These are phyloP conservation scores for Serendipita indica DNA, from an alignment of 768 basidiomycete genomes.

Conservation along the genomic window DNA sequence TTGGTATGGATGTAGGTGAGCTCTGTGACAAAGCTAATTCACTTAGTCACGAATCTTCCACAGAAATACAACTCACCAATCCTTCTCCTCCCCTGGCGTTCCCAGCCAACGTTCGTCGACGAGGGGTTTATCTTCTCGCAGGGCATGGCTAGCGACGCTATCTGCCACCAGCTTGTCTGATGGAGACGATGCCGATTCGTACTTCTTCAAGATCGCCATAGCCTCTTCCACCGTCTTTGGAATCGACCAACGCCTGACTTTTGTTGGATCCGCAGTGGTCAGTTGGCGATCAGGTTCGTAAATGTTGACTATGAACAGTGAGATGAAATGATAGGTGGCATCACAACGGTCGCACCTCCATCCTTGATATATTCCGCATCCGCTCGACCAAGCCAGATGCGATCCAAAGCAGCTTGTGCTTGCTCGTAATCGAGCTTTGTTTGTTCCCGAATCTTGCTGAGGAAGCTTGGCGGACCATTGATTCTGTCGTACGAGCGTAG, in stretches of 20 bases:
- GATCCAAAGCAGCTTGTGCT: slow-evolving; percentile 73
- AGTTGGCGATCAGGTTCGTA: too few species aligned
- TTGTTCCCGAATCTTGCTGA: slow-evolving; percentile 52
- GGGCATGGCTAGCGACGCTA: slow-evolving; percentile 66
- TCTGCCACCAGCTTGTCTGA: slow-evolving; percentile 51
- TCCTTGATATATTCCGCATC: neutral
- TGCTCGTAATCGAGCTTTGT: slow-evolving; percentile 69
- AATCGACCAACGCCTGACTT: slow-evolving; percentile 21
- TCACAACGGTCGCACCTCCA: neutral
- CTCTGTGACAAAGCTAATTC: slow-evolving; percentile 57
- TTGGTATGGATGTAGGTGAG: slow-evolving; percentile 73
- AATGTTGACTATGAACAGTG: neutral
- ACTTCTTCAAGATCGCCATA: slow-evolving; percentile 45
- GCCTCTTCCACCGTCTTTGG: slow-evolving; percentile 59
- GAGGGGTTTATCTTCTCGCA: slow-evolving; percentile 46
- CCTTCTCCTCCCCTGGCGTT: slow-evolving; percentile 63
- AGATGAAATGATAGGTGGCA: neutral
- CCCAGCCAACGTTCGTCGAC: slow-evolving; percentile 74
- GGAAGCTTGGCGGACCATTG: slow-evolving; percentile 52
- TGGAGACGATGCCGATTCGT: slow-evolving; percentile 44
- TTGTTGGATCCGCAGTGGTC: neutral
- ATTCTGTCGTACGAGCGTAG: slow-evolving; percentile 83
- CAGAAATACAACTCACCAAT: neutral
- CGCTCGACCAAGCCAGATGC: slow-evolving; percentile 43
- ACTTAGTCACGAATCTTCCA: neutral